Base-by-base conservation (phyloP, 2,329 filamentous ascomycete genomes). In the Apiospora aurea region DNA sequence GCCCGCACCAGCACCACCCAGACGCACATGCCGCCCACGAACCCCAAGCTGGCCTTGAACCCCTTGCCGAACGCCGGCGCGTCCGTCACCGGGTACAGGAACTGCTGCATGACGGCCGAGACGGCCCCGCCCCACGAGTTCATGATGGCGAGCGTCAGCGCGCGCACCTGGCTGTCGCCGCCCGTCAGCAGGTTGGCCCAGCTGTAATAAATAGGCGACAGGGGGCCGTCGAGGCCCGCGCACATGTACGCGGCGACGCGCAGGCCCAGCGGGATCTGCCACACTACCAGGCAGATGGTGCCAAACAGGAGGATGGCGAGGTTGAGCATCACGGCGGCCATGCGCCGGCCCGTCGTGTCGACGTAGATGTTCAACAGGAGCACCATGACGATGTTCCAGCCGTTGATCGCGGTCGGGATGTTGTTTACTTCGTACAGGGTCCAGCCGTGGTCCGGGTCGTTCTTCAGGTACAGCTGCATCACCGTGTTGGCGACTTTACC, bases 131-230 rank as follows among this genome's bases (percentile, higher is more conserved):
- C 81, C 46, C 76, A 80, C 24, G 78, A 79, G 70, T 81, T 81
- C 80, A 82, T 82, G 71, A 79, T 78, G 0, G 80, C 80, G 16
- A 82, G 75, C 1, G 78, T 80, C 69, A 81, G 74, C 26, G 79
- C 80, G 24, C 81, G 75, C 11, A 82, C 76, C 70, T 82, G 81
- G 53, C 76, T 74, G 73, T 82, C 81, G 6, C 78, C 77, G 0
- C 77, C 72, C 47, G 79, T 81, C 24, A 81, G 71, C 66, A 80
- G 79, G 72, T 81, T 82, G n/a, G 80, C 80, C 80, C 80, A 82
- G 4, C 78, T 72, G 71, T 79, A 79, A 72, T 79, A 81, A 14
- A 83, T 77, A 1, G 81, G 81, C 8, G 78, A 80, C 2, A 83
- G 77, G 0, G 80, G 80, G 0, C 81, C 81, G 71, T 82, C 80